These are phyloP conservation scores for Chrysoporthe cubensis DNA, from an alignment of 2,329 filamentous ascomycete genomes.

Conservation along the genomic window DNA sequence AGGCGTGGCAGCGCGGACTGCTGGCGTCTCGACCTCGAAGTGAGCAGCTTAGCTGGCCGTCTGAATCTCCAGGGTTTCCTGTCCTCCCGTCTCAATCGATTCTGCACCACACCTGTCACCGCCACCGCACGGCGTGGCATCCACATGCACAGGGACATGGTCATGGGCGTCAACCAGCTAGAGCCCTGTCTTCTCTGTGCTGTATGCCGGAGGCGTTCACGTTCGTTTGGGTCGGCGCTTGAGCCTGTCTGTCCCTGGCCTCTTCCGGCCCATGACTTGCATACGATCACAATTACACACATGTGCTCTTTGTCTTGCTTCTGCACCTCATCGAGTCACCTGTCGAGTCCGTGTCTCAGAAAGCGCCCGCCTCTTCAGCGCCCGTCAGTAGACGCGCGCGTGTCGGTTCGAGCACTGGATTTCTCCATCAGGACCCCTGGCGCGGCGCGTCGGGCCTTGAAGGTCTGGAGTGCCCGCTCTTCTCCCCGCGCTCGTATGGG, in stretches of 20 bases:
- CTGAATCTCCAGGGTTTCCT: background rate
- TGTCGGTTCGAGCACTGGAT: background rate
- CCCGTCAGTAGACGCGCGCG: slow-evolving; percentile 16
- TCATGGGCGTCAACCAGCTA: background rate
- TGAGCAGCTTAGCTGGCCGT: background rate
- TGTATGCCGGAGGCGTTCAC: background rate
- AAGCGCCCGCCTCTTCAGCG: background rate
- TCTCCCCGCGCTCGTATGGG: background rate
- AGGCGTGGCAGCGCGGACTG: background rate
- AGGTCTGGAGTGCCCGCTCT: background rate
- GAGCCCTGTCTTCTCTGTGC: background rate
- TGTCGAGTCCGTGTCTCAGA: background rate
- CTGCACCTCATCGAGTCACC: slow-evolving; percentile 2
- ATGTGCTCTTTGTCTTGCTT: background rate
- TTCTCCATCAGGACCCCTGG: background rate
- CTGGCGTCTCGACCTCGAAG: background rate
- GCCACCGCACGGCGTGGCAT: background rate
- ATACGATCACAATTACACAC: slow-evolving; percentile 1
- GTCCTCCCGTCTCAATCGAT: background rate
- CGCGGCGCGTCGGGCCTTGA: slow-evolving; percentile 4
- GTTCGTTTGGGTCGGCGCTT: background rate
- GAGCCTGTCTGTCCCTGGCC: background rate
- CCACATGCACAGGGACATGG: background rate
- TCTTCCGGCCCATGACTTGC: slow-evolving; percentile 4
- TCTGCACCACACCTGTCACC: background rate